Conservation (phyloP, 2,329 filamentous ascomycete species). For the Escovopsis sp. region DNA sequence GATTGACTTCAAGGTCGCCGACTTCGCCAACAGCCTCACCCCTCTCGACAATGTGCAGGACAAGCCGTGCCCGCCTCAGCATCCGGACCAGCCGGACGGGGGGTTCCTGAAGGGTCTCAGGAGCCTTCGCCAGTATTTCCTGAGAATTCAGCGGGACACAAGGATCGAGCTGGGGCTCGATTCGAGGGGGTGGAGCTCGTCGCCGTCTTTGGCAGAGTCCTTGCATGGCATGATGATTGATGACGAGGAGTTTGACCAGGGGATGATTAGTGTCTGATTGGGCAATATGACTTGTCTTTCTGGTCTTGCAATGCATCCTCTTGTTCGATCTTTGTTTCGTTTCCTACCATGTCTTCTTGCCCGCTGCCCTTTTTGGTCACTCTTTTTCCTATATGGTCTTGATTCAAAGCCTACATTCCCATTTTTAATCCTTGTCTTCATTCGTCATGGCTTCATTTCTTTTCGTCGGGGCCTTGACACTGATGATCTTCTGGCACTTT, state of each 20-base stretch:
- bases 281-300: not conserved
- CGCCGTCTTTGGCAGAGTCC: not conserved
- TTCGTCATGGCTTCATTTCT: no score
- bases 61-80: conserved; percentile 62
- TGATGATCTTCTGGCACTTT: no score
- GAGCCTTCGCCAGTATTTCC: conserved; percentile 69
- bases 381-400: no score
- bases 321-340: not conserved
- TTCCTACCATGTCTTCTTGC: not conserved
- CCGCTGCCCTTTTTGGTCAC: not conserved
- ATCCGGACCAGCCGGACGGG: conserved; percentile 67
- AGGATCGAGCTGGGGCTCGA: conserved; percentile 36
- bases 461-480: no score
- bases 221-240: conserved; percentile 5
- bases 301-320: not conserved
- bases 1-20: conserved; percentile 92
- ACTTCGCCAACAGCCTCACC: conserved; percentile 95
- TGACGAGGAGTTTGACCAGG: conserved; percentile 18
- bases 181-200: conserved; percentile 13
- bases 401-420: no score
- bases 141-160: conserved; percentile 72
- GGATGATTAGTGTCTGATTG: conserved; percentile 19
- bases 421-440: no score
- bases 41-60: conserved; percentile 56
- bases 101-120: conserved; percentile 80